Percentiles rank a stretch among this genome's conserved stretches.
These are phyloP conservation scores for Leishmania arabica DNA, from an alignment of 208 protist species.

Conservation along the genomic window DNA sequence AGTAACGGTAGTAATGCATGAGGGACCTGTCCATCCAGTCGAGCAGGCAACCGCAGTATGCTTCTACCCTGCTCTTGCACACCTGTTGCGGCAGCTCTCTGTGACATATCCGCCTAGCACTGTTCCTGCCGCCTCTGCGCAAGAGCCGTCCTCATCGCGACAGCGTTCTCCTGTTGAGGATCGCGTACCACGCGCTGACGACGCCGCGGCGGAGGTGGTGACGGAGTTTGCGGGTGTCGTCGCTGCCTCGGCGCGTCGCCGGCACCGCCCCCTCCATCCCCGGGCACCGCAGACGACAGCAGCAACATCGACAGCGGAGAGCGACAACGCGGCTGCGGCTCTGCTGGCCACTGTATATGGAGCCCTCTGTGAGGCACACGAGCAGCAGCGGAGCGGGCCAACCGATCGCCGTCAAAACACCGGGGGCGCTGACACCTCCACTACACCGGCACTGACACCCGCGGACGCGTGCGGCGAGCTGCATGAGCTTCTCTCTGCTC, in stretches of 20 bases:
- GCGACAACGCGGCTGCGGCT: neutral
- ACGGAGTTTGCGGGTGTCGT: constrained; percentile 1
- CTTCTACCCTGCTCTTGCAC: constrained; percentile 24
- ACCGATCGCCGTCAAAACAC: neutral
- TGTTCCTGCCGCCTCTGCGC: neutral
- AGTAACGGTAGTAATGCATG: neutral
- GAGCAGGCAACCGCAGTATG: constrained; percentile 21
- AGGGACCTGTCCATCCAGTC: neutral
- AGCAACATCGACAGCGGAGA: neutral
- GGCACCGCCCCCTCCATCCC: neutral
- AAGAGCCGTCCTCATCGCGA: neutral
- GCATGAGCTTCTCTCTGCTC: constrained; percentile 12
- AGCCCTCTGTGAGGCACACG: neutral
- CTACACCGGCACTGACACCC: neutral
- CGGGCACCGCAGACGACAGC: neutral
- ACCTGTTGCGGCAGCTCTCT: neutral
- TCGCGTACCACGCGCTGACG: neutral
- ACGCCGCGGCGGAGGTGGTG: constrained; percentile 2
- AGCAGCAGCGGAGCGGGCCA: neutral
- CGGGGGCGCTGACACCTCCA: neutral
- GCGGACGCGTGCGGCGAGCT: neutral
- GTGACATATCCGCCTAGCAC: neutral
- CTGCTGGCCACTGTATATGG: neutral
- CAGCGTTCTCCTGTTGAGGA: neutral
- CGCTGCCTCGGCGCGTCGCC: neutral